These are phyloP conservation scores for Epithemia pelagica DNA, from an alignment of 108 stramenopile species.

Conservation along the genomic window DNA sequence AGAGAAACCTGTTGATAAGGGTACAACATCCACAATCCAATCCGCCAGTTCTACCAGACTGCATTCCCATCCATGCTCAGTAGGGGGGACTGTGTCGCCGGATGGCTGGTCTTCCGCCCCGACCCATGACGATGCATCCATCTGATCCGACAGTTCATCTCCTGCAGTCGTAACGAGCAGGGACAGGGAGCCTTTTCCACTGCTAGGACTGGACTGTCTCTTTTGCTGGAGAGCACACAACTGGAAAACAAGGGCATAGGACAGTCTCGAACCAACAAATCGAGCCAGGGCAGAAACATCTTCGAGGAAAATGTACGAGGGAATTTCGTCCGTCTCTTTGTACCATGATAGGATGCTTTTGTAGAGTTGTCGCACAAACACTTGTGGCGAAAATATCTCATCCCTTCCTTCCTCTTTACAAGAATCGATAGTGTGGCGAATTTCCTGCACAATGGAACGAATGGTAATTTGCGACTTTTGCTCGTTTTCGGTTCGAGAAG, in stretches of 20 bases:
- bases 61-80: slow-evolving; percentile 45
- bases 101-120: slow-evolving; percentile 23
- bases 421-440: not conserved
- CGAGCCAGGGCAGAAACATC: slow-evolving; percentile 48
- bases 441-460: not conserved
- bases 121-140: slow-evolving; percentile 21
- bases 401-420: not conserved
- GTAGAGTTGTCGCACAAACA: not conserved
- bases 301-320: slow-evolving; percentile 50
- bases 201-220: not conserved
- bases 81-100: not conserved
- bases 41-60: slow-evolving; percentile 58
- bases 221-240: slow-evolving; percentile 14
- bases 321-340: not conserved
- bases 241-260: slow-evolving; percentile 39
- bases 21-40: slow-evolving; percentile 74
- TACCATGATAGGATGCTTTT: not conserved
- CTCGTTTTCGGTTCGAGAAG: not conserved
- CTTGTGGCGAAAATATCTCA: not conserved
- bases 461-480: not conserved
- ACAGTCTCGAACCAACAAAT: slow-evolving; percentile 35
- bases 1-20: slow-evolving; percentile 66
- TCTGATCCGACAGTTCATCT: slow-evolving; percentile 10
- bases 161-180: not conserved
- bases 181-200: not conserved